These are phyloP conservation scores for Rhamnella rubrinervis DNA, from an alignment of 331 rosid species.

Conservation along the genomic window DNA sequence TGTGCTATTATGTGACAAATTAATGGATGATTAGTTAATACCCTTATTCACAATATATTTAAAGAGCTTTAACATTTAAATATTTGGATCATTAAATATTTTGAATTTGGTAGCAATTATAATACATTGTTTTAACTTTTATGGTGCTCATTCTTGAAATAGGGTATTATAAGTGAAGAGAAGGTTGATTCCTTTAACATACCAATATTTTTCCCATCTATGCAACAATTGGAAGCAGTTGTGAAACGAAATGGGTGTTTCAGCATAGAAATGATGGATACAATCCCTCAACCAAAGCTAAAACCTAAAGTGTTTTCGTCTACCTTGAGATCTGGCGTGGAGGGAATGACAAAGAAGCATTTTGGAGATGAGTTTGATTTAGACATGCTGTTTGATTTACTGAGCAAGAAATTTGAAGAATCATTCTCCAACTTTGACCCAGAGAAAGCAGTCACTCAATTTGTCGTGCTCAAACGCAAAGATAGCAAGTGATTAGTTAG, in stretches of 20 bases:
- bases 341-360: not conserved
- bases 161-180: constrained; percentile 16
- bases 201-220: not conserved
- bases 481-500: not conserved
- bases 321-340: constrained; percentile 4
- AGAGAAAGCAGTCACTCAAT: not conserved
- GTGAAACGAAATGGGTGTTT: constrained; percentile 19
- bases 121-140: not conserved
- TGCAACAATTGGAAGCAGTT: constrained; percentile 7
- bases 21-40: too few species aligned
- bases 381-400: constrained; percentile 8
- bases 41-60: too few species aligned
- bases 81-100: too few species aligned
- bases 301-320: not conserved
- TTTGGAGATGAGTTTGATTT: constrained; percentile 8
- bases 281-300: not conserved
- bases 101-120: too few species aligned
- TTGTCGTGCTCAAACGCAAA: constrained; percentile 16
- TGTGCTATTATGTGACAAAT: not conserved
- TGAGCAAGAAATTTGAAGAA: constrained; percentile 5
- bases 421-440: not conserved
- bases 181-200: constrained; percentile 14
- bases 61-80: too few species aligned
- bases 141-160: not conserved
- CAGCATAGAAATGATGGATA: constrained; percentile 17